Evolutionary conservation across 805 yeast species (phyloP).

Genomic region (Vanderwaltozyma yarrowii): DNA sequence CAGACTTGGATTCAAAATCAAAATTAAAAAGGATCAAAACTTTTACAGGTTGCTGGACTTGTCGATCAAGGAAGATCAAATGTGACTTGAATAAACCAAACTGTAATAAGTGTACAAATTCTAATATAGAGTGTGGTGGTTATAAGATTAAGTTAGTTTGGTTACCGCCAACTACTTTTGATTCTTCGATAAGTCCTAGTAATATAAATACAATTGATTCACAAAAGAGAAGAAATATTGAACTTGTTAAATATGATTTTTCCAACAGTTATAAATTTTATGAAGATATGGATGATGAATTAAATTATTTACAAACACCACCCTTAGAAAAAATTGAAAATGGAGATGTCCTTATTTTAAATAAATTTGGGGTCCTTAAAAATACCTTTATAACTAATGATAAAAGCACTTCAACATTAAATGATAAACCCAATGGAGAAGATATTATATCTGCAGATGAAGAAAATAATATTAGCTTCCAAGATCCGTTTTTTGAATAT

Average conservation of each 20-base stretch:
- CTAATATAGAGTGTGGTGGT: conserved; percentile 67
- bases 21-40: conserved; percentile 43
- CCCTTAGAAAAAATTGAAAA: conserved; percentile 32
- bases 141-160: conserved; percentile 74
- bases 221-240: conserved; percentile 59
- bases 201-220: conserved; percentile 29
- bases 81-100: conserved; percentile 67
- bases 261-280: conserved; percentile 62
- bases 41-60: conserved; percentile 83
- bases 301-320: conserved; percentile 37
- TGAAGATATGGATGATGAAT: conserved; percentile 71
- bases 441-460: conserved; percentile 8
- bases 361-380: conserved; percentile 77
- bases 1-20: not conserved
- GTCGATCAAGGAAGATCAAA: conserved; percentile 68
- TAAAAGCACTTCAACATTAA: too few species aligned
- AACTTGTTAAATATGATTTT: conserved; percentile 61
- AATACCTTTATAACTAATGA: not conserved
- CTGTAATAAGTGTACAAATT: conserved; percentile 61
- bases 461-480: conserved; percentile 7
- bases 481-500: conserved; percentile 21
- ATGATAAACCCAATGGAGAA: not conserved
- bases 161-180: conserved; percentile 46
- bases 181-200: conserved; percentile 12
- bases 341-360: conserved; percentile 44